Conservation (phyloP, 139 green algal species). For the Chlorella sorokiniana region DNA sequence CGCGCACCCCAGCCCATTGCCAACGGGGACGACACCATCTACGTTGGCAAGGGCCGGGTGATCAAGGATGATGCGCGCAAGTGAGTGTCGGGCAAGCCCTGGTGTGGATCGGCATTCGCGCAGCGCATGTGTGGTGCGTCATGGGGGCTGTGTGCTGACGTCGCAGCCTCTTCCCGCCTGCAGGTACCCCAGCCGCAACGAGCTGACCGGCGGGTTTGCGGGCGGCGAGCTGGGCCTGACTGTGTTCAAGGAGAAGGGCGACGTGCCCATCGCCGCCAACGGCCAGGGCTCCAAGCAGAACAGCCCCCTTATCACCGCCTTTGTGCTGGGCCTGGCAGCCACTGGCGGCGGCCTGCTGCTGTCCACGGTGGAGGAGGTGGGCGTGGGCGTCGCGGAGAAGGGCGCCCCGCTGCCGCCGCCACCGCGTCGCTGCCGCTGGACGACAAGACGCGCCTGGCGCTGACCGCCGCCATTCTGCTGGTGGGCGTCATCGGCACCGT, state of each 20-base stretch:
- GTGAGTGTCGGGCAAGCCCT: background rate
- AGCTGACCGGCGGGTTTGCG: constrained; percentile 83
- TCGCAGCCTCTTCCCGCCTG: background rate
- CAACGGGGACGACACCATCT: constrained; percentile 55
- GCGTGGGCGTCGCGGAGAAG: constrained; percentile 39
- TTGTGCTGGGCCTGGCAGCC: constrained; percentile 53
- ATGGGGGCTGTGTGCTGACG: background rate
- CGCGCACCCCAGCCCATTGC: constrained; percentile 18
- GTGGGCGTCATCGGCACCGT: constrained; percentile 41
- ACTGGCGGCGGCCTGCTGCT: constrained; percentile 65
- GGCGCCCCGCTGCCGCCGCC: background rate
- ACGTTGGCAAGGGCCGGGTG: constrained; percentile 54
- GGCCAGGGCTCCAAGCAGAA: constrained; percentile 38
- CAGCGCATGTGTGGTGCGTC: background rate
- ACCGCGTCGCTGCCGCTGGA: constrained; percentile 41
- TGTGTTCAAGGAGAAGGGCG: constrained; percentile 73
- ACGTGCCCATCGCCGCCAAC: constrained; percentile 54
- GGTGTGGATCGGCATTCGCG: background rate
- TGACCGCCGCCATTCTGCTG: constrained; percentile 47
- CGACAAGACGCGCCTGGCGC: constrained; percentile 53
- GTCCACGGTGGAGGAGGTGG: constrained; percentile 53
- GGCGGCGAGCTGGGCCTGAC: constrained; percentile 80
- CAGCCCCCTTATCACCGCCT: constrained; percentile 61
- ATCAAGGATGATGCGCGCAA: constrained; percentile 58
- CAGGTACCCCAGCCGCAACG: constrained; percentile 52